Evolutionary conservation across 2,329 filamentous ascomycete species (phyloP), one percentile per base, ranked within the genome.

Genomic region (Metarhizium sp.): DNA sequence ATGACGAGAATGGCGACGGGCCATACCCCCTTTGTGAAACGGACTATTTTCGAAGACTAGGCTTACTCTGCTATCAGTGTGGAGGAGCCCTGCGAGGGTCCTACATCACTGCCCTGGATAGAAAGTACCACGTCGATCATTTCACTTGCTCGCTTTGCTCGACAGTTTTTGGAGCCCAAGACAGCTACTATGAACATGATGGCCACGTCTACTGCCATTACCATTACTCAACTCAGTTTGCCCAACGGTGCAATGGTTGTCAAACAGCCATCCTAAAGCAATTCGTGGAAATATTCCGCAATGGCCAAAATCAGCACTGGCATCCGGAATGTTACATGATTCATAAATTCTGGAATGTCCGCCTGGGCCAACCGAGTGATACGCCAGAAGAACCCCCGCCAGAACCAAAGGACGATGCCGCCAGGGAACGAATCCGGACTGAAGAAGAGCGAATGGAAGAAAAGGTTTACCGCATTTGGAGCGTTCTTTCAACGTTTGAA

Each of bases 251-350:
- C 71, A 96, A 95, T 69, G 94, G 94, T 61, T 99, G 94, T 66
- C 91, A 96, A 66, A 96, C 92, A 2, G 90, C 94, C 53, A 99
- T 99, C 60, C 78, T 99, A 47, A 99, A 99, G 75, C 94, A 99
- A 70, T 99, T 99, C 69, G 94, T 99, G 58, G 94, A 99, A 71
- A 97, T 99, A 59, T 99, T 92, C 73, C 87, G 94, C 63, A 97
- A 97, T 71, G 92, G 92, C 2, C 89, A 96, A 69, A 96, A 97
- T 67, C 94, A 99, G 67, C 94, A 99, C 69, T 99, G 94, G 94
- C 94, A 99, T 68, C 94, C 94, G 2, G 94, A 99, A 72, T 99
- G 94, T 72, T 99, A 99, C 73, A 99, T 99, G 94, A 99, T 99
- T 59, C 94, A 99, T 75, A 99, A 99, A 67, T 99, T 97, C 72